Evolutionary conservation across 148 eudicot genomes (phyloP).

Genomic region (Arbutus unedo): DNA sequence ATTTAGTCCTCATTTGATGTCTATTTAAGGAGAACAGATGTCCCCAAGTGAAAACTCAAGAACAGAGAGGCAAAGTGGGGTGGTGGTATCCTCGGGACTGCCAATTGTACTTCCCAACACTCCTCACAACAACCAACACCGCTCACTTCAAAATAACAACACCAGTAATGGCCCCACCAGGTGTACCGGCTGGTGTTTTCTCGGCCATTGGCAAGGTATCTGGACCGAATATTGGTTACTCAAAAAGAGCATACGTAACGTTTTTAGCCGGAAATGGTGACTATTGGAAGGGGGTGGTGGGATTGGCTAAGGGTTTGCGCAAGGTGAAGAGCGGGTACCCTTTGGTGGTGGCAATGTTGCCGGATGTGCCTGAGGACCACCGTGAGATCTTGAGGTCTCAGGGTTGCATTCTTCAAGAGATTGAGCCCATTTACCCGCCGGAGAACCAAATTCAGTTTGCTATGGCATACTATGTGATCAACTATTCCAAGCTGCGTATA

Average conservation of each 20-base stretch:
- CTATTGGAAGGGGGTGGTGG: constrained; percentile 50
- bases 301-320: constrained; percentile 45
- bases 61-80: constrained; percentile 4
- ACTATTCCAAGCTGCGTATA: constrained; percentile 55
- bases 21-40: constrained; percentile 7
- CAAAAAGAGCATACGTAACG: constrained; percentile 36
- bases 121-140: background rate
- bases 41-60: background rate
- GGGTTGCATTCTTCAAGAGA: constrained; percentile 43
- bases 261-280: constrained; percentile 48
- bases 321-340: constrained; percentile 37
- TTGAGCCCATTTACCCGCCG: constrained; percentile 45
- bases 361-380: constrained; percentile 47
- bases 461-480: constrained; percentile 53
- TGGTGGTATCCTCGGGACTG: background rate
- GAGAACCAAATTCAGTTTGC: constrained; percentile 38
- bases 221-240: background rate
- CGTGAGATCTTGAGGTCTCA: constrained; percentile 36
- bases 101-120: background rate
- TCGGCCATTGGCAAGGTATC: constrained; percentile 3
- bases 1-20: constrained; percentile 7
- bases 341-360: constrained; percentile 42
- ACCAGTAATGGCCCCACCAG: constrained; percentile 8
- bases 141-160: background rate
- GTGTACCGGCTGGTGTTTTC: background rate